Base-by-base conservation (phyloP, 345 rosid genomes). In the Bruguiera gymnorhiza region DNA sequence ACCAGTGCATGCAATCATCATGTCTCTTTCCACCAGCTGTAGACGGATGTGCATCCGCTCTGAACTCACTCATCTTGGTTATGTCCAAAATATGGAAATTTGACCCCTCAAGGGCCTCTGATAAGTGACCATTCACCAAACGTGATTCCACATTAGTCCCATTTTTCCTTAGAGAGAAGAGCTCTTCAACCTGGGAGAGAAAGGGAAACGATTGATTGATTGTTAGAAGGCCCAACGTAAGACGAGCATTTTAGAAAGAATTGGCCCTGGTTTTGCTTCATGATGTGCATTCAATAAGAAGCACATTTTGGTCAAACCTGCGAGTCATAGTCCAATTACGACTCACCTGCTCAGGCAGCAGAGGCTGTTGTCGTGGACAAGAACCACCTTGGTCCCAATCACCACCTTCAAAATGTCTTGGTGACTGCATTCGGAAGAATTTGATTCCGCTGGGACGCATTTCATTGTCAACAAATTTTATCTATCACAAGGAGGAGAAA, bases 321-420 rank as follows among this genome's bases (percentile, higher is more conserved):
- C 43, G 18, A 51, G 31, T 24, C 24, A 24, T 24, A 24, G 24
- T 27, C 36, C 18, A 36, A 26, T 75, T 56, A 54, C 32, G 3
- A 81, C 93, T 84, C 75, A 95, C 97, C 79, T 88, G 75, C 62
- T 77, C 73, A 32, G 86, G 79, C 29, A 62, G 72, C 73, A 92
- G 66, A 65, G 97, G 97, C 65, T 80, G 75, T 15, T 39, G 66
- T 10, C 82, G 87, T 23, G 78, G 79, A 74, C 99, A 95, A 75
- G 92, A 88, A 81, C 99, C 97, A 63, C 97, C 97, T 74, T 89
- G 92, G 86, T 89, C 81, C 97, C 99, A 95, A 51, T 95, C 96
- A 75, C 99, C 99, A 72, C 99, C 93, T 83, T 95, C 99, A 78
- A 94, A 94, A 83, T 94, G 99, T 74, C 99, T 82, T 0, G 99